These are phyloP conservation scores for Sextonia rubra DNA, from an alignment of 164 flowering plant genomes.

Conservation along the genomic window DNA sequence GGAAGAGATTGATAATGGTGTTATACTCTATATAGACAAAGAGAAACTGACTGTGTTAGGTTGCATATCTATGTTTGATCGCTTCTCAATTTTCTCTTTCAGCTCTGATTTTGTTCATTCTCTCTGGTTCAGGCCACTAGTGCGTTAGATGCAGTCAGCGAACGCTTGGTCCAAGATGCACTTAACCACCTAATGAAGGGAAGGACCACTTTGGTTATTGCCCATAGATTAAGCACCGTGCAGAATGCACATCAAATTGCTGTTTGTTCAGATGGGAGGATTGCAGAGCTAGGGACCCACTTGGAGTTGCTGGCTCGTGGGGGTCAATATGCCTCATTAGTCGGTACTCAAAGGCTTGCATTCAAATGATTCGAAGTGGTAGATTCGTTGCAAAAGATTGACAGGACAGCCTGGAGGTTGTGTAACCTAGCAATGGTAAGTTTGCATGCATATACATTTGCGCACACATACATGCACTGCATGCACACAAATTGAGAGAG, in stretches of 20 bases:
- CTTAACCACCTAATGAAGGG: conserved; percentile 81
- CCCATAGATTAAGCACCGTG: conserved; percentile 94
- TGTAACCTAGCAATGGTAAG: background rate
- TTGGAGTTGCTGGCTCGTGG: conserved; percentile 58
- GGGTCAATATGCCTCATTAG: conserved; percentile 85
- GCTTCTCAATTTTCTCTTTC: background rate
- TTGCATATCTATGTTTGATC: background rate
- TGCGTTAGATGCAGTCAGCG: conserved; percentile 87
- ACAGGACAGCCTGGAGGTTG: background rate
- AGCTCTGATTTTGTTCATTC: conserved; percentile 1
- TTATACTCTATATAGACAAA: too few relatives aligned
- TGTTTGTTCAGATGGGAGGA: conserved; percentile 71
- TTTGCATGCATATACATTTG: background rate
- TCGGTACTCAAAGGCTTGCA: conserved; percentile 89
- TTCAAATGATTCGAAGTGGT: conserved; percentile 50
- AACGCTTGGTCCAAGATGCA: conserved; percentile 86
- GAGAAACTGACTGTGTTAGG: too few relatives aligned
- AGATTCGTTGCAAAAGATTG: background rate
- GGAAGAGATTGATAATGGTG: too few relatives aligned
- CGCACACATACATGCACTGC: background rate
- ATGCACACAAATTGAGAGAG: background rate
- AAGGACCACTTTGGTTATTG: conserved; percentile 89
- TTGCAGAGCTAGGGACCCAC: conserved; percentile 85
- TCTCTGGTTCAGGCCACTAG: conserved; percentile 73
- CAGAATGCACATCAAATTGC: conserved; percentile 95